Conservation (phyloP, 768 basidiomycete species). For the Pluteus cervinus region DNA sequence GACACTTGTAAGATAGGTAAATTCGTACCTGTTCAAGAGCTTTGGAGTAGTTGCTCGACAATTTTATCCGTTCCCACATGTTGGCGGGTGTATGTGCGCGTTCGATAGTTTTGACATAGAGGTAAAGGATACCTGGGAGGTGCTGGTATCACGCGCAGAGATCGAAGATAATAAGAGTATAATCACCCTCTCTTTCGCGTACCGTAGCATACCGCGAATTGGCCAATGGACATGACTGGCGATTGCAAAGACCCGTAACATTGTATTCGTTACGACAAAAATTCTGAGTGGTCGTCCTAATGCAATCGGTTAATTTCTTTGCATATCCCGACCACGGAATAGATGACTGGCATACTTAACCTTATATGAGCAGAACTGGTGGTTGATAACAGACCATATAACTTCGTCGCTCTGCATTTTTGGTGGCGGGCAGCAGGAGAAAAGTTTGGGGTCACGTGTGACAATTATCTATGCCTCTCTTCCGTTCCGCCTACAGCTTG, state of each 20-base stretch:
- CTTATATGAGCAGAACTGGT: slow-evolving; percentile 98
- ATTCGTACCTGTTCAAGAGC: slow-evolving; percentile 83
- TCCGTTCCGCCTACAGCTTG: too few species aligned
- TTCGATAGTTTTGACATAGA: slow-evolving; percentile 97
- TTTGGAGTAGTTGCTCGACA: slow-evolving; percentile 92
- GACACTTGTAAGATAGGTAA: neutral
- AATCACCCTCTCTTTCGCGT: slow-evolving; percentile 83
- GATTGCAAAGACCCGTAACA: slow-evolving; percentile 90
- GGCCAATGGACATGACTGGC: slow-evolving; percentile 96
- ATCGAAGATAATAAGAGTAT: too few species aligned
- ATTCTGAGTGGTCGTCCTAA: slow-evolving; percentile 89
- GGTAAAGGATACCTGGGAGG: slow-evolving; percentile 71
- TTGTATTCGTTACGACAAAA: slow-evolving; percentile 99
- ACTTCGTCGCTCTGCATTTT: slow-evolving; percentile 94
- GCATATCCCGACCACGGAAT: neutral
- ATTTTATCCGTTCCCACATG: slow-evolving; percentile 96
- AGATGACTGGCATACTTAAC: slow-evolving; percentile 78
- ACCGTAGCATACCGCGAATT: slow-evolving; percentile 99
- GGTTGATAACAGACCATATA: slow-evolving; percentile 94
- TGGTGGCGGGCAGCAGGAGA: neutral
- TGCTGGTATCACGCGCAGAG: slow-evolving; percentile 1
- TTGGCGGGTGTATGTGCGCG: slow-evolving; percentile 92
- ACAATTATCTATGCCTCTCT: too few species aligned
- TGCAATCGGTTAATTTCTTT: slow-evolving; percentile 9
- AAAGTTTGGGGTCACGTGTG: neutral